A percentile compares a stretch with the other conserved stretches of the same genome.
Conservation (phyloP, 2,329 filamentous ascomycete genomes). For the Xylaria digitata region DNA sequence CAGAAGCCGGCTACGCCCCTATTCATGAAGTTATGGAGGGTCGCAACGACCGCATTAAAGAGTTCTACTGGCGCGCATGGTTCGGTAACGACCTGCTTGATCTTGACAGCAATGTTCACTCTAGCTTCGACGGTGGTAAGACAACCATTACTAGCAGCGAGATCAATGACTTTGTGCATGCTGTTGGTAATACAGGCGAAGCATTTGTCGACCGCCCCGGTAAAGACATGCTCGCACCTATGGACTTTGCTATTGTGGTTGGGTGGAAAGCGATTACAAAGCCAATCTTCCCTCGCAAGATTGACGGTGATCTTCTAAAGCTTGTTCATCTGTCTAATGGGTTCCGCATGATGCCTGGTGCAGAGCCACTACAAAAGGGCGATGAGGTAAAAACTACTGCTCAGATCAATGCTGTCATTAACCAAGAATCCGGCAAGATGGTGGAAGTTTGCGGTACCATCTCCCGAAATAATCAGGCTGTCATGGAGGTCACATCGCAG, state of each 20-base stretch:
- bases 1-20: constrained; percentile 95
- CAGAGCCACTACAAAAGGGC: constrained; percentile 93
- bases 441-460: constrained; percentile 99
- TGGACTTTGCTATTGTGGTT: constrained; percentile 99
- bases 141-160: constrained; percentile 89
- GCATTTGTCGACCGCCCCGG: constrained; percentile 96
- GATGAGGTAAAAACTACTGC: constrained; percentile 93
- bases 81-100: constrained; percentile 88
- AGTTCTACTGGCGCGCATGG: constrained; percentile 99
- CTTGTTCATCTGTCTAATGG: constrained; percentile 96
- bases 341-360: constrained; percentile 98
- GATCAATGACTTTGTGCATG: constrained; percentile 99
- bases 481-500: constrained; percentile 99
- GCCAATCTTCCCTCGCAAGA: constrained; percentile 96
- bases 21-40: constrained; percentile 96
- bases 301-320: constrained; percentile 95
- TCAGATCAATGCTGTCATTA: constrained; percentile 96
- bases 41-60: constrained; percentile 98
- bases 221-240: constrained; percentile 93
- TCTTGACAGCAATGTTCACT: constrained; percentile 85
- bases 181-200: constrained; percentile 96
- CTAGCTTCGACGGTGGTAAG: constrained; percentile 89
- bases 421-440: constrained; percentile 99
- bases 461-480: constrained; percentile 80
- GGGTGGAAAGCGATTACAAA: constrained; percentile 99